Percentiles rank a stretch among this genome's conserved stretches.
Evolutionary conservation across 352 stramenopile genomes (phyloP).

Genomic region (Globisporangium recalcitrans): DNA sequence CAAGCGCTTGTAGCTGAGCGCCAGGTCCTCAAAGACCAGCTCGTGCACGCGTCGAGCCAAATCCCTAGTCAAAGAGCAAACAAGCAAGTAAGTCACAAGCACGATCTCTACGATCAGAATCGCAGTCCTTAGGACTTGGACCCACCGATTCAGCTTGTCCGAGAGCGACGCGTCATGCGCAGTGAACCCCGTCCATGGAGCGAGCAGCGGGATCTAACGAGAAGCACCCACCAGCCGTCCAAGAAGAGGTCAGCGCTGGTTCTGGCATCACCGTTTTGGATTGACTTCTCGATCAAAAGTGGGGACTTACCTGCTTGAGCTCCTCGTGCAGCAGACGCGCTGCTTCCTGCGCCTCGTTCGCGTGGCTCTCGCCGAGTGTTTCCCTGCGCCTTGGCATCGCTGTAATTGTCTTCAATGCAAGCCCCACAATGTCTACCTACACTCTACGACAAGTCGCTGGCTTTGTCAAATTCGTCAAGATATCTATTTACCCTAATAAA

Average conservation of each 20-base stretch:
- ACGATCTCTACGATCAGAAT: not conserved
- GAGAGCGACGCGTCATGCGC: constrained; percentile 40
- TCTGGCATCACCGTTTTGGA: not conserved
- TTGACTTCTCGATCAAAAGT: not conserved
- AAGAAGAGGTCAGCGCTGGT: too few species aligned
- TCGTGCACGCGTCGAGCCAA: constrained; percentile 35
- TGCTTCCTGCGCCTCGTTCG: not conserved
- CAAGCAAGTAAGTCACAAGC: not conserved
- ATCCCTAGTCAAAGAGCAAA: constrained; percentile 22
- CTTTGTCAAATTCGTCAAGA: not conserved
- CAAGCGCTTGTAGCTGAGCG: constrained; percentile 32
- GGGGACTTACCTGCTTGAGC: constrained; percentile 25
- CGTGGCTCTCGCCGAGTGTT: not conserved
- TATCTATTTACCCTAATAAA: not conserved
- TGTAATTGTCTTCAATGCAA: too few species aligned
- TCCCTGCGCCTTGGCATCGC: not conserved
- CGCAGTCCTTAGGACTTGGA: not conserved
- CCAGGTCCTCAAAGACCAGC: constrained; percentile 36
- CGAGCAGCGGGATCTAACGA: constrained; percentile 33
- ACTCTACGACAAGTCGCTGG: too few species aligned
- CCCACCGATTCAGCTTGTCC: constrained; percentile 42
- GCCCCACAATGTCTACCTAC: too few species aligned
- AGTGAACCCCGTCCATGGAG: constrained; percentile 40
- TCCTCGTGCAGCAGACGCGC: constrained; percentile 17
- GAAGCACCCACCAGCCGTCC: not conserved